Evolutionary conservation across 805 yeast genomes (phyloP).

Genomic region (Hanseniaspora occidentalis): DNA sequence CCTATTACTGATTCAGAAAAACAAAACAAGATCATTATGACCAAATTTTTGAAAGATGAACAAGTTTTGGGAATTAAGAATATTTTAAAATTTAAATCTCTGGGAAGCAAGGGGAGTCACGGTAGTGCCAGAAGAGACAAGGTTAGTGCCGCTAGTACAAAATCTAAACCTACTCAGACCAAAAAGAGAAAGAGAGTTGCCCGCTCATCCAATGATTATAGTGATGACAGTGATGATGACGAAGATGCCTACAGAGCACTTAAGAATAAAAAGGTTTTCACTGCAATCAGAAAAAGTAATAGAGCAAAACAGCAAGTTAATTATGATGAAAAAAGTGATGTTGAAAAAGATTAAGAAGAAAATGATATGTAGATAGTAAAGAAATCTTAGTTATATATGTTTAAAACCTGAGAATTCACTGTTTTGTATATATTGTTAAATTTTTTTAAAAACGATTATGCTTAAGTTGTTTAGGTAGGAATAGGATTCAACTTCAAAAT

Average conservation of each 20-base stretch:
- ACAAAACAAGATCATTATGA: slow-evolving; percentile 44
- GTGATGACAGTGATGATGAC: slow-evolving; percentile 16
- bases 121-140: slow-evolving; percentile 5
- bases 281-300: slow-evolving; percentile 32
- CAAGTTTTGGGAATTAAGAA: slow-evolving; percentile 14
- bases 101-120: not conserved
- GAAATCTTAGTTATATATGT: not conserved
- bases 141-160: slow-evolving; percentile 11
- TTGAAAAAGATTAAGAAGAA: slow-evolving; percentile 15
- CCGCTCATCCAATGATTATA: slow-evolving; percentile 6
- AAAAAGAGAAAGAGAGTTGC: slow-evolving; percentile 9
- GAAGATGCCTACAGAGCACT: slow-evolving; percentile 10
- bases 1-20: slow-evolving; percentile 45
- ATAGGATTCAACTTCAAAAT: not conserved
- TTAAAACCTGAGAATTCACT: not conserved
- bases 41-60: slow-evolving; percentile 41
- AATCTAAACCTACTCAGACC: slow-evolving; percentile 7
- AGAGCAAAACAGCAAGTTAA: slow-evolving; percentile 24
- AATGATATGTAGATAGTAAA: not conserved
- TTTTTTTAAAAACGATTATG: not conserved
- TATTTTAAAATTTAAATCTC: slow-evolving; percentile 2
- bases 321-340: slow-evolving; percentile 24
- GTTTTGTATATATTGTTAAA: too few relatives aligned
- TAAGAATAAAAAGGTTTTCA: slow-evolving; percentile 2
- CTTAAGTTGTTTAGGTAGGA: not conserved